These are phyloP conservation scores for Globisporangium lucens DNA, from an alignment of 352 stramenopile genomes.

Conservation along the genomic window DNA sequence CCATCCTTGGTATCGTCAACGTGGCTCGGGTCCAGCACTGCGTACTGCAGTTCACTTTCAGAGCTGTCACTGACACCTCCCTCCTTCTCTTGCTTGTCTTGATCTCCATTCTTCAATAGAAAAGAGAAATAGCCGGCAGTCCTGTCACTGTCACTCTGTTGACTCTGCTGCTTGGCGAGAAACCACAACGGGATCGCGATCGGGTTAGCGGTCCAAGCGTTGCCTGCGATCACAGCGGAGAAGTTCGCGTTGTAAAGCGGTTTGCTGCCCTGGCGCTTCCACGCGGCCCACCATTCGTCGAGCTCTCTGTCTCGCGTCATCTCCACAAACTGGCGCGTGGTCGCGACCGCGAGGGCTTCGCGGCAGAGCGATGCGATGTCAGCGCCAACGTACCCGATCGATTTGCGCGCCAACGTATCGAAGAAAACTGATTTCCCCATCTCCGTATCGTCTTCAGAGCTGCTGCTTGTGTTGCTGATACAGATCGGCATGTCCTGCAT, in stretches of 20 bases:
- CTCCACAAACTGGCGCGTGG: conserved; percentile 57
- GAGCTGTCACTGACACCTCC: not conserved
- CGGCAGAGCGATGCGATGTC: conserved; percentile 79
- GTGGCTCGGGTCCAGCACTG: not conserved
- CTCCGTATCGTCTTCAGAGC: conserved; percentile 12
- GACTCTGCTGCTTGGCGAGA: conserved; percentile 32
- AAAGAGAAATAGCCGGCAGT: conserved; percentile 38
- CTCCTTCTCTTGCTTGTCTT: not conserved
- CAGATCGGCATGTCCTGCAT: conserved; percentile 39
- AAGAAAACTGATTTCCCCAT: conserved; percentile 24
- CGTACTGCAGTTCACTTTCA: conserved; percentile 3
- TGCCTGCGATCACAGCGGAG: conserved; percentile 39
- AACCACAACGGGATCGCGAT: conserved; percentile 72
- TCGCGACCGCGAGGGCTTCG: conserved; percentile 66
- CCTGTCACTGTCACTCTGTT: not conserved
- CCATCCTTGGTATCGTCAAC: not conserved
- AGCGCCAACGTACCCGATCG: conserved; percentile 76
- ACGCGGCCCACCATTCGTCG: conserved; percentile 55
- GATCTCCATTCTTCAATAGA: conserved; percentile 23
- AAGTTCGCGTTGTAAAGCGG: conserved; percentile 39
- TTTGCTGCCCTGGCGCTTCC: conserved; percentile 38
- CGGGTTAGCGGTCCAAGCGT: conserved; percentile 58
- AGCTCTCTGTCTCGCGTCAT: conserved; percentile 48
- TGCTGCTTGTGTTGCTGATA: not conserved
- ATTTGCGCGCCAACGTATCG: conserved; percentile 35